Conservation (phyloP, 768 basidiomycete species). For the Rhizopogon vinicolor region DNA sequence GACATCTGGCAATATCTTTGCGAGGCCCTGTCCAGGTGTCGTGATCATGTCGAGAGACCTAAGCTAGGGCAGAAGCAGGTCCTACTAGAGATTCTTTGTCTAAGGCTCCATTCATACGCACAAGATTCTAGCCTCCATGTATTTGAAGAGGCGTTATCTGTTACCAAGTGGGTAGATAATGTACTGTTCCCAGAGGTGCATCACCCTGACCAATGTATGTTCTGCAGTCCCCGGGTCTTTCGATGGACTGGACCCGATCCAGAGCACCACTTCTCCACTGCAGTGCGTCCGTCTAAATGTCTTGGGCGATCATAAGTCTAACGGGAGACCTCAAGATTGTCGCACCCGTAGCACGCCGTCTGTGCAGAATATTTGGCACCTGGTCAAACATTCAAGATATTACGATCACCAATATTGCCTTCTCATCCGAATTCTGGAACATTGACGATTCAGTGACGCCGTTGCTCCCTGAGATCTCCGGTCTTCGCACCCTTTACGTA, state of each 20-base stretch:
- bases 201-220: neutral
- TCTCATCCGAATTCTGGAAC: slow-evolving; percentile 16
- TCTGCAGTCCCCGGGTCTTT: slow-evolving; percentile 41
- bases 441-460: slow-evolving; percentile 14
- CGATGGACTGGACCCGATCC: slow-evolving; percentile 60
- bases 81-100: slow-evolving; percentile 25
- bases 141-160: slow-evolving; percentile 28
- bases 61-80: neutral
- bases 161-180: slow-evolving; percentile 31
- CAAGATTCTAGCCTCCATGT: slow-evolving; percentile 22
- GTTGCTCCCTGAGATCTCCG: slow-evolving; percentile 33
- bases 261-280: slow-evolving; percentile 57
- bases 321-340: slow-evolving; percentile 17
- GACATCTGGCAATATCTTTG: slow-evolving; percentile 23
- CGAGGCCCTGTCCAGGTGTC: slow-evolving; percentile 22
- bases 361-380: slow-evolving; percentile 23
- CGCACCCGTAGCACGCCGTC: slow-evolving; percentile 13
- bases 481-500: slow-evolving; percentile 39
- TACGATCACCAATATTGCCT: slow-evolving; percentile 43
- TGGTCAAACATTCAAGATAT: slow-evolving; percentile 45
- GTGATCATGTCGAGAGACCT: slow-evolving; percentile 1
- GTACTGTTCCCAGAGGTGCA: neutral
- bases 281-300: slow-evolving; percentile 33
- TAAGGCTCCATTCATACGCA: slow-evolving; percentile 37
- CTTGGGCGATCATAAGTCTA: neutral